Base-by-base conservation (phyloP, 2,329 filamentous ascomycete species). In the Phialophora expanda region DNA sequence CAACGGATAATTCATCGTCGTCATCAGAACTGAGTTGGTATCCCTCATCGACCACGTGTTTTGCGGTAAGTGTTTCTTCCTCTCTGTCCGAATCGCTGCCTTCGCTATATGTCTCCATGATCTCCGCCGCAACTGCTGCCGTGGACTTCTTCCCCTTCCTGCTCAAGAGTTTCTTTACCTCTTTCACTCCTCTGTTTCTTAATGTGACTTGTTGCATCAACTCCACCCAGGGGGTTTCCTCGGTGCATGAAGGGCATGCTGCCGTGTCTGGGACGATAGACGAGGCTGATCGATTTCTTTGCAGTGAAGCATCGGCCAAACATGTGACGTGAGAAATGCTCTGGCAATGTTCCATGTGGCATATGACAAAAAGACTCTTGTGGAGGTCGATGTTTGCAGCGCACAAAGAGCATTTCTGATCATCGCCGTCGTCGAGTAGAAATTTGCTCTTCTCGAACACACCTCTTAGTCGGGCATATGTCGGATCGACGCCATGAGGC, bases 141-240 rank as follows among this genome's bases (percentile, higher is more conserved):
- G 74, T 78, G 14, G 68, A 66, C 26, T 69, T 74, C n/a, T 66
- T 73, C 14, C 28, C 34, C 66, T 78, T 81, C 65, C 79, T 79
- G 75, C 87, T 91, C 71, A 92, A 82, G 28, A 97, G 73, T 70
- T 87, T 87, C 48, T 88, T 85, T 0, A 93, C 80, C 70, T 93
- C 89, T 64, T 90, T 89, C 62, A 84, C 78, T 0, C 90, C 93
- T 26, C 91, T 85, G 41, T 86, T 81, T 34, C 94, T 85, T 56
- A 97, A 78, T 58, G 85, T 95, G 71, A 96, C 78, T 75, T 96
- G 93, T 74, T 88, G 93, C 80, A 96, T 90, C 79, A 97, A 86
- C 56, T 90, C 86, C 0, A 83, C 82, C 94, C 94, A 98, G 58
- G 82, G 76, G 1, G 93, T 78, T 4, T 81, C 77, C 0, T 81